Evolutionary conservation across 257 asterid genomes (phyloP), one percentile per base, ranked within the genome.

Genomic region (Handroanthus guayacan): DNA sequence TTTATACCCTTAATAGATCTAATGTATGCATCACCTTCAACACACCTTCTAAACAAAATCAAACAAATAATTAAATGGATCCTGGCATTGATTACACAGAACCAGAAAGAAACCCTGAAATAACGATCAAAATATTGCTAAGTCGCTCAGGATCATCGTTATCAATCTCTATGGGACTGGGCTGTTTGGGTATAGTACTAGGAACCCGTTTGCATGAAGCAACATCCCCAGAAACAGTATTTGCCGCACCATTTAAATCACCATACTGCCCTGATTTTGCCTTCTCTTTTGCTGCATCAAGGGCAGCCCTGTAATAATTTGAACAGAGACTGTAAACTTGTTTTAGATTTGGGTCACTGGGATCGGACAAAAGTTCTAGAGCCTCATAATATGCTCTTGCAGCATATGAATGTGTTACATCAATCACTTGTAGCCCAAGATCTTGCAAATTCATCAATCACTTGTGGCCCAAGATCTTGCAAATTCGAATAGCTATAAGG

Each of bases 271-370:
- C 9, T 3, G 76, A 4, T 12, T 14, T 50, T 12, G 60, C 20
- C 67, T 74, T n/a, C 69, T 44, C 69, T 3, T 9, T 14, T 4
- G 77, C 83, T 3, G 62, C 70, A 18, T 39, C 47, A 5, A 52
- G 2, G 0, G 83, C 80, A 5, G 80, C 77, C 34, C 65, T 18
- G 80, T 80, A 80, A 63, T 75, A 80, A 44, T 75, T 80, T 0
- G 77, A 31, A 36, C 83, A 80, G 0, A 75, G 34, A 69, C 56
- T 75, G 10, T 80, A 80, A 5, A 80, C 80, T 9, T 45, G 48
- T 31, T 10, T 37, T 0, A 80, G 38, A n/a, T 57, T 80, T 5
- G 71, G 81, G 16, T 80, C 81, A 1, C 0, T 37, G 1, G 74
- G 20, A 14, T 25, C 10, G 69, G 84, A 20, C 44, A 71, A 43